A percentile compares a stretch with the other conserved stretches of the same genome.
phyloP scores from a whole-genome alignment of 1,284 basidiomycete genomes.

The Schizophyllum commune region DNA sequence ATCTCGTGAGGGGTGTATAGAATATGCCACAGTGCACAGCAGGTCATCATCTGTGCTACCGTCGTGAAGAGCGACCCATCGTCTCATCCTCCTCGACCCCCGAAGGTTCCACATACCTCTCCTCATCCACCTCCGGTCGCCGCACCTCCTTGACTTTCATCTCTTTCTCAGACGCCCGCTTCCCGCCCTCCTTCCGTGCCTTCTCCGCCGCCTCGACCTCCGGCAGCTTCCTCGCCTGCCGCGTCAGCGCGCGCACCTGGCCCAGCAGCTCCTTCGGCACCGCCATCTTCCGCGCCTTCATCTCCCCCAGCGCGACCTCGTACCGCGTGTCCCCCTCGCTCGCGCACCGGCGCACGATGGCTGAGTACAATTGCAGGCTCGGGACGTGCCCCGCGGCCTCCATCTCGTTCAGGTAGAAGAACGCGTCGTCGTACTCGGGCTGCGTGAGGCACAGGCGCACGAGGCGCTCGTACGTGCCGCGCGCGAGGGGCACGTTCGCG shows the following conservation, averaged over 20 bases:
- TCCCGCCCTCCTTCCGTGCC: no score
- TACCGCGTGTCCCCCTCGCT: constrained; percentile 52
- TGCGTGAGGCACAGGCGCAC: constrained; percentile 66
- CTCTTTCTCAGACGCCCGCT: no score
- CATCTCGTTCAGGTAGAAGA: constrained; percentile 85
- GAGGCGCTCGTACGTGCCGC: constrained; percentile 57
- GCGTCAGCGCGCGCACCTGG: constrained; percentile 12
- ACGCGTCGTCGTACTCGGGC: constrained; percentile 74
- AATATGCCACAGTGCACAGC: no score
- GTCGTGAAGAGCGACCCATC: no score
- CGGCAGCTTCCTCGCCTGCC: background rate
- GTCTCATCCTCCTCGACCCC: no score
- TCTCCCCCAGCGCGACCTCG: constrained; percentile 63
- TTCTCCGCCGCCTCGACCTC: no score
- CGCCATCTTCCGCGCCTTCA: constrained; percentile 30
- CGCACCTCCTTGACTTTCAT: no score
- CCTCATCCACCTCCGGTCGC: no score
- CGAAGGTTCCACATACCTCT: no score
- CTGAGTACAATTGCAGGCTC: constrained; percentile 47
- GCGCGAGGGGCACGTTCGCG: constrained; percentile 44
- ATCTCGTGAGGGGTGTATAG: no score
- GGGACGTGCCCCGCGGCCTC: constrained; percentile 58
- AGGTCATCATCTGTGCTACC: no score
- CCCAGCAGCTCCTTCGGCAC: constrained; percentile 11
- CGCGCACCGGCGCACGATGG: constrained; percentile 55